phyloP scores from a whole-genome alignment of 495 filamentous ascomycete species.

The Hypomontagnella monticulosa region DNA sequence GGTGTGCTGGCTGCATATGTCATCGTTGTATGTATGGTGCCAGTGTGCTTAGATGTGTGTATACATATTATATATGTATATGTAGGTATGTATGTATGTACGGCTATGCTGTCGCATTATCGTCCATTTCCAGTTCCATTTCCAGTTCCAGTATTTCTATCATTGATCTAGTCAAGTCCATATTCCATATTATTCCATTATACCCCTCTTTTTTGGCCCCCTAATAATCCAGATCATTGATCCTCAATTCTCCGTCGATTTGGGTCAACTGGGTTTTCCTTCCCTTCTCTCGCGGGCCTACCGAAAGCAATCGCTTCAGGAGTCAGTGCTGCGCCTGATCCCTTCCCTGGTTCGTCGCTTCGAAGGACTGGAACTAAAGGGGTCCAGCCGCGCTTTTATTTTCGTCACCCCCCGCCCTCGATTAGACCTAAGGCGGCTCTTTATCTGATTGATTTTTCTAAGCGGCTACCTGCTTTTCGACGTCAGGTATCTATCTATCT shows the following conservation, averaged over 20 bases:
- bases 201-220: conserved; percentile 46
- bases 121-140: conserved; percentile 25
- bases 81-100: conserved; percentile 11
- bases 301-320: conserved; percentile 32
- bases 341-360: conserved; percentile 35
- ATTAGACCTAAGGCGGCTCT: conserved; percentile 36
- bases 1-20: conserved; percentile 36
- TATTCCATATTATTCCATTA: conserved; percentile 30
- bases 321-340: conserved; percentile 39
- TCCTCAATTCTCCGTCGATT: conserved; percentile 31
- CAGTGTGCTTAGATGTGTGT: conserved; percentile 1
- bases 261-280: conserved; percentile 27
- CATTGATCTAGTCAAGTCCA: background rate
- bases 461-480: conserved; percentile 22
- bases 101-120: conserved; percentile 37
- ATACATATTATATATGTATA: conserved; percentile 6
- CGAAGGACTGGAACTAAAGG: conserved; percentile 29
- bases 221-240: conserved; percentile 26
- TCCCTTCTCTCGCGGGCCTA: conserved; percentile 30
- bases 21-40: conserved; percentile 20
- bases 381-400: conserved; percentile 43
- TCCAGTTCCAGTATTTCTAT: background rate
- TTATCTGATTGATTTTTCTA: conserved; percentile 24
- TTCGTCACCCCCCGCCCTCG: conserved; percentile 27
- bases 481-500: conserved; percentile 7